Evolutionary conservation across 2,329 filamentous ascomycete species (phyloP).

Genomic region (Xenosphaeropsis pyriputrescens): DNA sequence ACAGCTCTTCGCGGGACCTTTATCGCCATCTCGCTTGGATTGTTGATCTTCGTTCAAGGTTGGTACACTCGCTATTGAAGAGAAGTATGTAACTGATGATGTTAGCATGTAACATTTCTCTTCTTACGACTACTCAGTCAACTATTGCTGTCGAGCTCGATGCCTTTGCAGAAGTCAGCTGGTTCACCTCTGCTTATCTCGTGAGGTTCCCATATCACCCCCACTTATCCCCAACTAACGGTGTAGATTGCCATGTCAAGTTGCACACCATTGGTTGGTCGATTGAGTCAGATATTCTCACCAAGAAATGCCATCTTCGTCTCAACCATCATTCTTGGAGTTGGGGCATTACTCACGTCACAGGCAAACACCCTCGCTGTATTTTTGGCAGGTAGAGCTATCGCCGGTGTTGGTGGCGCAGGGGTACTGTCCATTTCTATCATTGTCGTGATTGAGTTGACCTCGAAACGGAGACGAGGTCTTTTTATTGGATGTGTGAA

Average conservation of each 20-base stretch:
- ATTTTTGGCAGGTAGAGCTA: constrained; percentile 54
- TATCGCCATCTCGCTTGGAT: constrained; percentile 36
- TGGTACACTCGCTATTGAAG: constrained; percentile 6
- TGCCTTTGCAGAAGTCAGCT: constrained; percentile 58
- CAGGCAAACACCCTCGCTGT: constrained; percentile 38
- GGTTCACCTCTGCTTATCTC: constrained; percentile 71
- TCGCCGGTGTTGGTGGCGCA: constrained; percentile 55
- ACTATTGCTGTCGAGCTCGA: constrained; percentile 61
- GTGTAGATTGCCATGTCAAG: constrained; percentile 38
- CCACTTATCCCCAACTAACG: neutral
- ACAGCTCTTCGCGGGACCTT: constrained; percentile 20
- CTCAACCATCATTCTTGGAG: constrained; percentile 39
- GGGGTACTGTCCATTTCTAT: constrained; percentile 61
- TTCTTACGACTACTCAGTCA: constrained; percentile 70
- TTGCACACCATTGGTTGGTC: constrained; percentile 54
- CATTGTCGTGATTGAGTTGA: constrained; percentile 64
- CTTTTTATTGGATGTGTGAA: constrained; percentile 64
- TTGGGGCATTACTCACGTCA: constrained; percentile 52
- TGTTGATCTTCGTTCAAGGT: constrained; percentile 47
- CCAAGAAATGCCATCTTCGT: constrained; percentile 49
- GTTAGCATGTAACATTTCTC: constrained; percentile 52
- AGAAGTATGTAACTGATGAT: constrained; percentile 1
- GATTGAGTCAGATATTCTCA: constrained; percentile 61
- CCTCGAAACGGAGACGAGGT: constrained; percentile 51
- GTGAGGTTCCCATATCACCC: constrained; percentile 13